These are phyloP conservation scores for Balamuthia mandrillaris DNA, from an alignment of 208 protist species.

Conservation along the genomic window DNA sequence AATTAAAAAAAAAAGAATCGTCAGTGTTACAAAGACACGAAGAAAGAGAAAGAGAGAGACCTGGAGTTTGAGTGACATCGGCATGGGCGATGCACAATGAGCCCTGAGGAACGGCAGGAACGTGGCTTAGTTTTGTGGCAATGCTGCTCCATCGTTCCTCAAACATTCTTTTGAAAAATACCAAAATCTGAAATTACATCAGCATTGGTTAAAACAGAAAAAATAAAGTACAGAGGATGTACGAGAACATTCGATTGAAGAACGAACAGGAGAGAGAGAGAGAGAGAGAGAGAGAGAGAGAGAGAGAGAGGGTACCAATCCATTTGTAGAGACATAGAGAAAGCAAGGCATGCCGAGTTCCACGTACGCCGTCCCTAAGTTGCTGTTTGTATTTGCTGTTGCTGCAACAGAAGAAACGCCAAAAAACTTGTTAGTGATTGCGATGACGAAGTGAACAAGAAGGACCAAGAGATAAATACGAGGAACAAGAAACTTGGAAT, in stretches of 20 bases:
- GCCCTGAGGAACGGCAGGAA: neutral
- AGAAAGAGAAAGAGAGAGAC: neutral
- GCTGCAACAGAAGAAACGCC: neutral
- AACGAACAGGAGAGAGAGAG: neutral
- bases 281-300: neutral
- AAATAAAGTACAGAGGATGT: neutral
- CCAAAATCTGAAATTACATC: neutral
- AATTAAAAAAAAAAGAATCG: neutral
- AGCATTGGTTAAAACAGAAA: neutral
- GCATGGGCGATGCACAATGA: neutral
- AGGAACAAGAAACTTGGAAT: neutral
- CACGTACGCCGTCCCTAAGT: neutral
- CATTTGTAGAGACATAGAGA: neutral
- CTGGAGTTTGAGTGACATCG: neutral
- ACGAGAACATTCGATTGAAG: neutral
- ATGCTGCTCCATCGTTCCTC: neutral
- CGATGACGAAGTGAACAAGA: neutral
- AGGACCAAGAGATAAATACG: neutral
- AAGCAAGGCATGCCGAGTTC: neutral
- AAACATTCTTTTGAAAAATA: conserved; percentile 1
- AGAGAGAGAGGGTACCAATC: neutral
- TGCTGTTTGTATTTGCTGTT: neutral
- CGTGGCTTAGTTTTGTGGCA: neutral
- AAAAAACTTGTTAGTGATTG: neutral
- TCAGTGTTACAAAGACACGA: too few species aligned